Base-by-base conservation (phyloP, 495 filamentous ascomycete species). In the Neurospora terricola region DNA sequence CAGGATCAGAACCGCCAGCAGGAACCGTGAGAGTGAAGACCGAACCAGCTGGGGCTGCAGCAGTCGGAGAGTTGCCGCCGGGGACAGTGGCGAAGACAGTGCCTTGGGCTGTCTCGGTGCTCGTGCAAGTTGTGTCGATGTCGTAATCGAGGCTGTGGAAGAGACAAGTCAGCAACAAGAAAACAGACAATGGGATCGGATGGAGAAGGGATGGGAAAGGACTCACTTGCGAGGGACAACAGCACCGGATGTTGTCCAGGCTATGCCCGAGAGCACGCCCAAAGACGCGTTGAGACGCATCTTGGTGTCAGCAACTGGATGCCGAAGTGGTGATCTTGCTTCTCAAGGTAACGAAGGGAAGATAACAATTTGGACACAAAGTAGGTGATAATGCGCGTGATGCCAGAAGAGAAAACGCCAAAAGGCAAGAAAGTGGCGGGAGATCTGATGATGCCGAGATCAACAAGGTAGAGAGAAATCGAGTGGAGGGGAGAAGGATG, bases 1-100 rank as follows among this genome's bases (percentile, higher is more conserved):
- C 14, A 43, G 36, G 34, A 59, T 39, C 71, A 16, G 68, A 9
- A 18, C 54, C 70, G 69, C 48, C 69, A 69, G 70, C 16, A 16
- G 66, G n/a, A 38, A 77, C 30, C 5, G 77, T 78, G 69, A 78
- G 72, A 14, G 79, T 80, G 40, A 80, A 18, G 39, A 81, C 71
- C 27, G 78, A 66, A 66, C 54, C 54, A 36, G 54, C 76, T 9
- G 81, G 16, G 30, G 30, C 48, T 23, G 73, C 4, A 72, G 27
- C 38, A 48, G 72, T 73, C 6, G 23, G 69, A 38, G 70, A 45
- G 69, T 68, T 38, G 74, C 76, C 23, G 14, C 38, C 40, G 72
- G 78, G 75, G 42, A 79, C 76, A 69, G 82, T 83, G 40, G 82
- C 73, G 70, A 81, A 80, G 59, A 83, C 76, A n/a, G 83, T 82